Base-by-base conservation (phyloP, 2,329 filamentous ascomycete genomes). In the Thermothelomyces thermophilus region DNA sequence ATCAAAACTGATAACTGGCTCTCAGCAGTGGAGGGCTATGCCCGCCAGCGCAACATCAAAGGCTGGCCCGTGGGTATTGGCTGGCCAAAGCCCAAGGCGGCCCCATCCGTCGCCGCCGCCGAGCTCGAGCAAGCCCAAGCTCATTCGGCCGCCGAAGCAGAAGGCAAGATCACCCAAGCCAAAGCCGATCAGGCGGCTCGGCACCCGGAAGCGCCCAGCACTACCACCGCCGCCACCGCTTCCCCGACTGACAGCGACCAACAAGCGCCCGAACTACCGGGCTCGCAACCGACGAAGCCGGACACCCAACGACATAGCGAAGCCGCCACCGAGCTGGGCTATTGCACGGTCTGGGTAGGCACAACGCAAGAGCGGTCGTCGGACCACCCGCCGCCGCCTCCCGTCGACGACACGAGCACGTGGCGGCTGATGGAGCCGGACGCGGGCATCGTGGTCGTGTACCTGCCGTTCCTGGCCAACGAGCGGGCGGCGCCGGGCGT, bases 1-100 rank as follows among this genome's bases (percentile, higher is more conserved):
- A 87, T 95, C 52, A 88, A 86, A 64, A 87, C 86, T 5, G 90
- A 96, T 62, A 97, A 98, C 63, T 98, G 93, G 93, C 82, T 98
- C 16, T 89, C 87, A 14, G 89, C 95, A 0, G 88, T 86, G 0
- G 93, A 97, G 62, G 91, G 93, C 1, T 98, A 97, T 63, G 90
- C 90, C 2, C 81, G 82, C 22, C 90, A 96, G 66, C 83, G 91
- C 37, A 87, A 87, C 7, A 83, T 98, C 64, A 91, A 90, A 64
- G 91, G 91, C 5, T 98, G 93, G 93, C 93, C 93, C 0, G 70
- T 96, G 6, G 91, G 91, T 5, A 83, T 89, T n/a, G 93, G 93
- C 16, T 98, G 93, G 93, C 91, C 91, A 1, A 83, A 82, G 50
- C 63, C 68, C 6, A 73, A 70, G 3, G 78, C 83, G 45, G 71